A percentile compares a stretch with the other conserved stretches of the same genome.
Evolutionary conservation across 1,139 yeast species (phyloP).

Genomic region (Blastobotrys apis): DNA sequence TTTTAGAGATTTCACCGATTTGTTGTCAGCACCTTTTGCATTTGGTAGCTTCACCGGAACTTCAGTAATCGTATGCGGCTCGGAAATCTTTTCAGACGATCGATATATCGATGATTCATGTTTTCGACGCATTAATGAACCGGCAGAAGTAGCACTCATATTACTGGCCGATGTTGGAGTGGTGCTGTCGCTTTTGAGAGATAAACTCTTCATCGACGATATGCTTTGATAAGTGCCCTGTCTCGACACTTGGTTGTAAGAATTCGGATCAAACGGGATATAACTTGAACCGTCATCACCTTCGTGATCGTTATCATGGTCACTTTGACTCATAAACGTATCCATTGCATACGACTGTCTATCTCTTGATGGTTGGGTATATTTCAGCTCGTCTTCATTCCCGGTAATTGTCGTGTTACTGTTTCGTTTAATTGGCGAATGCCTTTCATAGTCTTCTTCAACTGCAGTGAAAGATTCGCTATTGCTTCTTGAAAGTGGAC

Average conservation of each 20-base stretch:
- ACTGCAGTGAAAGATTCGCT: slow-evolving; percentile 18
- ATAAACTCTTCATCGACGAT: slow-evolving; percentile 27
- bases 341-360: not conserved
- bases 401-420: slow-evolving; percentile 10
- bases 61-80: slow-evolving; percentile 18
- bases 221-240: slow-evolving; percentile 21
- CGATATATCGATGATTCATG: slow-evolving; percentile 22
- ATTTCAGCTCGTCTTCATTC: not conserved
- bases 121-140: slow-evolving; percentile 72
- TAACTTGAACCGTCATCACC: slow-evolving; percentile 21
- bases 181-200: slow-evolving; percentile 25
- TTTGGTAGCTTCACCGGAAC: slow-evolving; percentile 26
- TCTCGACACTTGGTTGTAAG: slow-evolving; percentile 21
- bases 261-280: slow-evolving; percentile 30
- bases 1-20: slow-evolving; percentile 24
- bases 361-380: not conserved
- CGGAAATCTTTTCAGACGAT: slow-evolving; percentile 11
- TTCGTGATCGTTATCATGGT: slow-evolving; percentile 15
- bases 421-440: slow-evolving; percentile 4
- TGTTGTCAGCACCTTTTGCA: slow-evolving; percentile 17
- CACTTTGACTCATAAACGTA: not conserved
- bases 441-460: slow-evolving; percentile 6
- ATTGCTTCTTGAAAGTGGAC: slow-evolving; percentile 14
- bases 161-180: slow-evolving; percentile 39
- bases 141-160: slow-evolving; percentile 86